Base-by-base conservation (phyloP, 106 monocot species). In the Triglochin maritima region DNA sequence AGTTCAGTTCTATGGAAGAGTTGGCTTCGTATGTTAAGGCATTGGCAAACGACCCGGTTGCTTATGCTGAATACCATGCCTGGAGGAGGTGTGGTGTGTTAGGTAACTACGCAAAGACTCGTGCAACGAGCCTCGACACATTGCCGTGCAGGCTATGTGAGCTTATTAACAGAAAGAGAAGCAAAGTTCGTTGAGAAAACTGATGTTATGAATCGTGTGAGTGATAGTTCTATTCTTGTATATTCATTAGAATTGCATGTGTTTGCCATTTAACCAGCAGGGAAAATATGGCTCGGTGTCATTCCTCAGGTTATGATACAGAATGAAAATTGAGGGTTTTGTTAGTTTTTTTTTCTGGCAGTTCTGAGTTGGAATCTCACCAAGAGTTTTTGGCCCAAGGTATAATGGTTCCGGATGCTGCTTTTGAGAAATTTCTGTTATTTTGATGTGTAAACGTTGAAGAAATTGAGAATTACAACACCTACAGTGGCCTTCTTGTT, bases 81-180 rank as follows among this genome's bases (percentile, higher is more conserved):
- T 96, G 96, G 96, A 91, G 96, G 74, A 79, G 91, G 65, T 96
- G 96, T 46, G 96, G 96, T 0, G 78, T 88, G 1, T 47, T 88
- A 63, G 86, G 88, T 2, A 86, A 88, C 64, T 96, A 88, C 57
- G 85, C 74, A 7, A 87, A 50, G 83, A 68, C 76, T 9, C 74
- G 96, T 2, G 85, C 79, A 3, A 68, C 79, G 17, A 88, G 87
- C 48, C 83, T 96, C 11, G 96, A 96, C 62, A 91, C 96, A 2
- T 65, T 91, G 64, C 91, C 96, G 0, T 96, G 96, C 17, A 60
- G 96, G 12, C 72, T 96, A 10, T 96, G 91, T 69, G 91, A 91
- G 67, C 43, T 72, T 50, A 76, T 88, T 49, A 84, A 84, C 44
- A 79, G 76, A 56, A 88, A 79, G 72, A 84, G 86, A 57, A 88